Evolutionary conservation across 1,284 basidiomycete species (phyloP), one percentile per base, ranked within the genome.

Genomic region (Retiboletus flavoniger): DNA sequence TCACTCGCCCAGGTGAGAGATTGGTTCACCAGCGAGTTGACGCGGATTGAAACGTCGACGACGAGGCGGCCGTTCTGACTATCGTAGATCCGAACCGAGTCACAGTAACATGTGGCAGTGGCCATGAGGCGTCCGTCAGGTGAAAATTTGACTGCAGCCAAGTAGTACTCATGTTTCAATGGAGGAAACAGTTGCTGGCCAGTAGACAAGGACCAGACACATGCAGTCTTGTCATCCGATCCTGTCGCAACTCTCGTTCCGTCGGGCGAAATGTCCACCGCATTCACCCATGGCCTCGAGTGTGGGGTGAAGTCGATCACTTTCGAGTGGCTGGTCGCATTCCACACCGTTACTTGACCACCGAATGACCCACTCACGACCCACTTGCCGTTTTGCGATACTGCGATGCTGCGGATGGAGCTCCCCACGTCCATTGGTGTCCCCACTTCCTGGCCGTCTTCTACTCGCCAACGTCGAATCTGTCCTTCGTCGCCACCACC

Each of bases 161-260:
- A 48, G 4, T 6, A 1, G 2, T 19, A 17, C 4, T 10, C 4
- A 7, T 42, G 49, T 16, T 19, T 4, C 4, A 38, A 6, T 2
- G 52, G 34, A 0, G 26, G 39, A 3, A 61, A 35, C 0, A 59
- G 32, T 14, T 29, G 56, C 17, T 42, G 1, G 7, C 31, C n/a
- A 6, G n/a, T 19, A 2, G 48, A 16, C 13, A 60, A 36, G 9
- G 42, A 49, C 57, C 59, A 59, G 34, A 61, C 31, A 11, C 46
- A 46, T 17, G 21, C 4, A 19, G 55, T 42, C 26, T 21, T 13
- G 35, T 60, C 54, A 0, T 32, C 7, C 2, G 54, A 50, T n/a
- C 57, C 58, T 0, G 42, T 38, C 4, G 17, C 55, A 5, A 59
- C 39, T 21, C 9, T 36, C 3, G 45, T 46, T 24, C 7, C 32